Evolutionary conservation across 106 monocot species (phyloP).

Genomic region (Acorus calamus): DNA sequence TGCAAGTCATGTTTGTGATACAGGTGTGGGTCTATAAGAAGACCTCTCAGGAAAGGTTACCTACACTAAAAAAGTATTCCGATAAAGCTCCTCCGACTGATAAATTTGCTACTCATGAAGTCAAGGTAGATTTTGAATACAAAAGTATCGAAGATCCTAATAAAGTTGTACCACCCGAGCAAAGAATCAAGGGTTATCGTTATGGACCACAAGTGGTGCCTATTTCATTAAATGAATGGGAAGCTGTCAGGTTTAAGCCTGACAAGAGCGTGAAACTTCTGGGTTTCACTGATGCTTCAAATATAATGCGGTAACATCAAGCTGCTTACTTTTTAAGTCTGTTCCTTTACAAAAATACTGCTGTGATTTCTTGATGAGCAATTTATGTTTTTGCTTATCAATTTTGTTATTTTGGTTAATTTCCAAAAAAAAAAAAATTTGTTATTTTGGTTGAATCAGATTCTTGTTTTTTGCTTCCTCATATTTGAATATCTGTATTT

Average conservation of each 20-base stretch:
- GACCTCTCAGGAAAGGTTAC: constrained; percentile 92
- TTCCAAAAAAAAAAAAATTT: too few relatives aligned
- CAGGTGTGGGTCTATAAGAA: constrained; percentile 99
- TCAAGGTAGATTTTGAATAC: constrained; percentile 89
- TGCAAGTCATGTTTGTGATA: constrained; percentile 2
- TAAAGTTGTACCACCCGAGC: constrained; percentile 83
- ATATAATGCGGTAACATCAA: constrained; percentile 51
- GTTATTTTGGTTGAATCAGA: too few relatives aligned
- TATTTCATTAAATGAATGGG: constrained; percentile 75
- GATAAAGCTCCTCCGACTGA: constrained; percentile 83
- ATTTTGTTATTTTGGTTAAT: too few relatives aligned
- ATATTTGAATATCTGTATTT: too few relatives aligned
- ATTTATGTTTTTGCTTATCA: too few relatives aligned
- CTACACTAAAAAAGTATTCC: constrained; percentile 85
- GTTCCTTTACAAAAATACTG: too few relatives aligned
- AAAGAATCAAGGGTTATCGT: constrained; percentile 89
- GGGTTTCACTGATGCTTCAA: constrained; percentile 82
- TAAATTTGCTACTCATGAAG: constrained; percentile 89
- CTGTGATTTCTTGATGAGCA: too few relatives aligned
- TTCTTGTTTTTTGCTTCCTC: too few relatives aligned
- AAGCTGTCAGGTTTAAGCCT: constrained; percentile 76
- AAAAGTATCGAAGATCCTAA: constrained; percentile 56
- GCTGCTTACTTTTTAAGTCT: too few relatives aligned
- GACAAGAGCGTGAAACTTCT: constrained; percentile 84
- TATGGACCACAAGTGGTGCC: constrained; percentile 98